These are phyloP conservation scores for Sesbania bispinosa DNA, from an alignment of 306 rosid genomes.

Conservation along the genomic window DNA sequence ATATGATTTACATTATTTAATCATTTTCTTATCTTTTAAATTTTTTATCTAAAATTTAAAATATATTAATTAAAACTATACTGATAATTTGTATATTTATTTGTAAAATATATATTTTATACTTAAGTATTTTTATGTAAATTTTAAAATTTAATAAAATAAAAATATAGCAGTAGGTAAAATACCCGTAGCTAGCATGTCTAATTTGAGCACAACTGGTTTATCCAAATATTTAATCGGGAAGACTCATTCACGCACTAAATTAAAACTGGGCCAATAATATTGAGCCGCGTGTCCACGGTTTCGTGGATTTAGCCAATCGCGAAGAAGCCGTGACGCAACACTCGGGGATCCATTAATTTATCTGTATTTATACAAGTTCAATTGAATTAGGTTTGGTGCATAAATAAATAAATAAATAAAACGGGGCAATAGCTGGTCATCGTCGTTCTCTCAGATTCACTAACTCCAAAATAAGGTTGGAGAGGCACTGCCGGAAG, in stretches of 20 bases:
- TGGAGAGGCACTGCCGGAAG: conserved; percentile 36
- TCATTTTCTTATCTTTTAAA: no score
- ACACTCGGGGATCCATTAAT: conserved; percentile 9
- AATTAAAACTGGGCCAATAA: background rate
- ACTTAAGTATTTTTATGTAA: no score
- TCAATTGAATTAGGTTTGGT: background rate
- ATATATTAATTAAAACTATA: no score
- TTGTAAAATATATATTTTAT: no score
- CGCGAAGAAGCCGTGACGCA: conserved; percentile 39
- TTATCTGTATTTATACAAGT: background rate
- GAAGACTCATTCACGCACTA: background rate
- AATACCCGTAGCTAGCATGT: no score
- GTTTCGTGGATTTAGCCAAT: conserved; percentile 11
- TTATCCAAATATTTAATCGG: background rate
- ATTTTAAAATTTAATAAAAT: no score
- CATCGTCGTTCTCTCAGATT: background rate
- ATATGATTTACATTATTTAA: no score
- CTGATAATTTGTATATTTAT: no score
- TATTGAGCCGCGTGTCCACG: background rate
- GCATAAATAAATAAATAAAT: background rate
- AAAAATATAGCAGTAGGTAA: no score
- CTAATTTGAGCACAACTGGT: no score
- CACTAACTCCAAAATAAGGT: conserved; percentile 3
- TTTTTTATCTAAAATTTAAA: no score
- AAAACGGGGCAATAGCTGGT: background rate